Evolutionary conservation across 805 yeast genomes (phyloP).

Genomic region (Lipomyces japonicus): DNA sequence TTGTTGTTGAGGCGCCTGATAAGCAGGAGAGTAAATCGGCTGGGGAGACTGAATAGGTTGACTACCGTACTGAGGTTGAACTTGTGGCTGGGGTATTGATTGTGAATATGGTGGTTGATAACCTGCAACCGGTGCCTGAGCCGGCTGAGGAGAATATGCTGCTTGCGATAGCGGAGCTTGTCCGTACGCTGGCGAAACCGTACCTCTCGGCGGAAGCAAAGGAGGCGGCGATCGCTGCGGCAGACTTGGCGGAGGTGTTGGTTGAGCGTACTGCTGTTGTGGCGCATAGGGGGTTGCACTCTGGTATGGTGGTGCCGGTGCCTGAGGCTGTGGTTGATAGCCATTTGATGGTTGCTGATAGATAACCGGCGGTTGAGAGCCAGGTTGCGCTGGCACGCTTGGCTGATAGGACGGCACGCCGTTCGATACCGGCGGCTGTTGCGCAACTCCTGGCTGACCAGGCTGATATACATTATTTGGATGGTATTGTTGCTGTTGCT

Average conservation of each 20-base stretch:
- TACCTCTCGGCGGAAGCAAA: conserved; percentile 17
- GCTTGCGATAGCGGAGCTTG: conserved; percentile 9
- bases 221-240: conserved; percentile 18
- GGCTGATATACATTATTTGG: conserved; percentile 16
- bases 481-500: conserved; percentile 11
- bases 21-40: conserved; percentile 14
- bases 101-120: conserved; percentile 4
- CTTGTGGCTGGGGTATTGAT: conserved; percentile 9
- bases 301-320: background rate
- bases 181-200: conserved; percentile 8
- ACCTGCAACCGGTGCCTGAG: conserved; percentile 2
- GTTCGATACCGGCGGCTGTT: background rate
- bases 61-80: conserved; percentile 8
- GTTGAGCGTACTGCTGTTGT: conserved; percentile 1
- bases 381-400: conserved; percentile 16
- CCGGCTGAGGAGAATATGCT: conserved; percentile 8
- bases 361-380: conserved; percentile 10
- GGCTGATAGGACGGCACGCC: background rate
- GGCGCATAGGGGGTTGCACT: conserved; percentile 3
- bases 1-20: conserved; percentile 7
- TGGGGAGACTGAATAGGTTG: conserved; percentile 8
- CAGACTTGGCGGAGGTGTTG: conserved; percentile 1
- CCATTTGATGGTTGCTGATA: background rate
- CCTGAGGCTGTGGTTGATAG: conserved; percentile 1
- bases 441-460: conserved; percentile 3